Conservation (phyloP, 768 basidiomycete species). For the Tulasnella sp. region DNA sequence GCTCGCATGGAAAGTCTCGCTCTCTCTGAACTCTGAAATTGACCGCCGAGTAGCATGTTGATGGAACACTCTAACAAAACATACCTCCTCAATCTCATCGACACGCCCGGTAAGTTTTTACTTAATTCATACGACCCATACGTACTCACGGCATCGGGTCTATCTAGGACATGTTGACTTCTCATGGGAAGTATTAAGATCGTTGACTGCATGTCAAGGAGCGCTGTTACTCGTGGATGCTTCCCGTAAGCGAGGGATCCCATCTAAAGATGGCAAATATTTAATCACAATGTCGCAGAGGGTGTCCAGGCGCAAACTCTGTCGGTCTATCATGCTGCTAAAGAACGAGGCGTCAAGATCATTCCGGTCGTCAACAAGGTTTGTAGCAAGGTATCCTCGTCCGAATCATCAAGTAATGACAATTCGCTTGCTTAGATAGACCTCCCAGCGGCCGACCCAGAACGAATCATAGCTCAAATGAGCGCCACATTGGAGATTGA, state of each 20-base stretch:
- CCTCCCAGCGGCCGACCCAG: conserved; percentile 77
- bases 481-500: conserved; percentile 72
- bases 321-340: conserved; percentile 84
- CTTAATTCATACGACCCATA: not conserved
- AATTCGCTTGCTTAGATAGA: conserved; percentile 53
- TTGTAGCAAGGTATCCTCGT: not conserved
- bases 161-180: conserved; percentile 85
- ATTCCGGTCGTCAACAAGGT: conserved; percentile 94
- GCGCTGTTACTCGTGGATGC: conserved; percentile 80
- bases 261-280: not conserved
- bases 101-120: conserved; percentile 61
- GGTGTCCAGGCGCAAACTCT: conserved; percentile 97
- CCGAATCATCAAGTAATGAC: not conserved
- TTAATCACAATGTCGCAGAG: conserved; percentile 26
- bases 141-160: not conserved
- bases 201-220: conserved; percentile 87
- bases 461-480: conserved; percentile 69
- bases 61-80: conserved; percentile 41
- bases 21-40: not conserved
- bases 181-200: conserved; percentile 90
- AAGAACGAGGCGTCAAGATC: conserved; percentile 66
- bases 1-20: not conserved
- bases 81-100: conserved; percentile 86
- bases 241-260: conserved; percentile 37
- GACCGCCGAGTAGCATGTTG: conserved; percentile 52